Conservation (phyloP, 768 basidiomycete species). For the Tremella mesenterica region DNA sequence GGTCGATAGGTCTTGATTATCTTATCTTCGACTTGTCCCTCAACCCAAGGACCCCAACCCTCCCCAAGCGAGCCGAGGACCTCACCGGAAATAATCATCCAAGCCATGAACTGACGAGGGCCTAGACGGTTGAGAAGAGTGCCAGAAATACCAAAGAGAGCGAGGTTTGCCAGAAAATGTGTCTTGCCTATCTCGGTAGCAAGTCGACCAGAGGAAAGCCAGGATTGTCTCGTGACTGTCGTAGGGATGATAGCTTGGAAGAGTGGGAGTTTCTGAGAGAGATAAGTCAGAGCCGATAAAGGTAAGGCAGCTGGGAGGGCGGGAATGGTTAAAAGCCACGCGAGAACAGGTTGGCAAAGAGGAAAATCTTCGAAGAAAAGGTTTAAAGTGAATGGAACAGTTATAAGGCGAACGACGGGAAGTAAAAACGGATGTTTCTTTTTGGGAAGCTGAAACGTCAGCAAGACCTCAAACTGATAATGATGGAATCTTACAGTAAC, state of each 20-base stretch:
- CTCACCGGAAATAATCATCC: slow-evolving; percentile 26
- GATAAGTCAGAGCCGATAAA: slow-evolving; percentile 53
- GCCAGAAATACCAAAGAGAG: slow-evolving; percentile 38
- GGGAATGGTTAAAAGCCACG: slow-evolving; percentile 60
- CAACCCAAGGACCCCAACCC: slow-evolving; percentile 41
- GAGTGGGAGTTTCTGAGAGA: slow-evolving; percentile 61
- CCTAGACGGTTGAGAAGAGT: slow-evolving; percentile 27
- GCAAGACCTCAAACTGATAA: neutral
- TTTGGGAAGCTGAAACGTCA: slow-evolving; percentile 45
- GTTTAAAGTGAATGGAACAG: slow-evolving; percentile 46
- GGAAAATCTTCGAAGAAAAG: too few relatives aligned
- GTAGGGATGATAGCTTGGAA: slow-evolving; percentile 38
- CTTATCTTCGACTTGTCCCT: slow-evolving; percentile 20
- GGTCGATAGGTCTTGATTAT: slow-evolving; percentile 1
- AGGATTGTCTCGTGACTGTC: slow-evolving; percentile 12
- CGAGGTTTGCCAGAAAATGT: slow-evolving; percentile 61
- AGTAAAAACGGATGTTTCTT: slow-evolving; percentile 54
- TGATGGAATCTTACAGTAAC: slow-evolving; percentile 15
- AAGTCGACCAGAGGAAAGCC: slow-evolving; percentile 19
- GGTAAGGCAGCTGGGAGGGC: slow-evolving; percentile 63
- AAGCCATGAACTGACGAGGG: slow-evolving; percentile 9
- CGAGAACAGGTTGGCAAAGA: slow-evolving; percentile 8
- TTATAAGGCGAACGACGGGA: slow-evolving; percentile 50
- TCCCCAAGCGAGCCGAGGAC: slow-evolving; percentile 20
- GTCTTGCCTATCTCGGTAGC: slow-evolving; percentile 32